Evolutionary conservation across 78 protist genomes (phyloP).

Genomic region (Abeoforma whisleri): DNA sequence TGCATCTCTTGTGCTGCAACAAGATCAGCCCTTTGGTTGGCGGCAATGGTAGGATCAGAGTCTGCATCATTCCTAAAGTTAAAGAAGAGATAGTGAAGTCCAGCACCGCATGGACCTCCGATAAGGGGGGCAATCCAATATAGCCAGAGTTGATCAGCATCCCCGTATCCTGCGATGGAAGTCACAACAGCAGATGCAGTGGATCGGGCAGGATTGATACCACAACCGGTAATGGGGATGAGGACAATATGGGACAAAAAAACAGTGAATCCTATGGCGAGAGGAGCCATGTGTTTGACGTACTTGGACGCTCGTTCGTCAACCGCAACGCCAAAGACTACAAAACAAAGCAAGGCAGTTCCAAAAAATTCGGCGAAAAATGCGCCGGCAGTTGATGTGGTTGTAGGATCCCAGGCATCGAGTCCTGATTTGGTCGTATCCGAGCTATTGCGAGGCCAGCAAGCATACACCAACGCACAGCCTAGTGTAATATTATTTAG

Average conservation of each 20-base stretch:
- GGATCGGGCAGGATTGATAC: conserved; percentile 45
- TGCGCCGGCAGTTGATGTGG: conserved; percentile 16
- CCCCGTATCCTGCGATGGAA: too few relatives aligned
- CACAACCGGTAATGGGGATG: conserved; percentile 33
- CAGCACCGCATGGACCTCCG: conserved; percentile 1
- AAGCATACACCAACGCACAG: too few relatives aligned
- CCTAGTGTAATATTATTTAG: too few relatives aligned
- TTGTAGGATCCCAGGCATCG: too few relatives aligned
- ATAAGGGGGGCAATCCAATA: background rate
- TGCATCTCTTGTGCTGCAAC: too few relatives aligned
- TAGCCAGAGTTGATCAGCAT: background rate
- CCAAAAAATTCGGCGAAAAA: conserved; percentile 33
- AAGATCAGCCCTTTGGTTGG: too few relatives aligned
- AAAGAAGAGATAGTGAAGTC: background rate
- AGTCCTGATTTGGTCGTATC: too few relatives aligned
- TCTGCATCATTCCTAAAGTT: too few relatives aligned
- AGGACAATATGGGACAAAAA: conserved; percentile 40
- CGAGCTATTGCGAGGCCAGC: too few relatives aligned
- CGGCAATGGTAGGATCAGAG: too few relatives aligned
- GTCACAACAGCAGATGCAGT: conserved; percentile 24
- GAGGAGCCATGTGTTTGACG: conserved; percentile 30
- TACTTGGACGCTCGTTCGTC: conserved; percentile 1
- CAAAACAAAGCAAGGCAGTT: conserved; percentile 32
- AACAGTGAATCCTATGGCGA: conserved; percentile 43
- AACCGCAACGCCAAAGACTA: conserved; percentile 33